Conservation (phyloP, 148 eudicot genomes). For the Rhododendron ovatum region DNA sequence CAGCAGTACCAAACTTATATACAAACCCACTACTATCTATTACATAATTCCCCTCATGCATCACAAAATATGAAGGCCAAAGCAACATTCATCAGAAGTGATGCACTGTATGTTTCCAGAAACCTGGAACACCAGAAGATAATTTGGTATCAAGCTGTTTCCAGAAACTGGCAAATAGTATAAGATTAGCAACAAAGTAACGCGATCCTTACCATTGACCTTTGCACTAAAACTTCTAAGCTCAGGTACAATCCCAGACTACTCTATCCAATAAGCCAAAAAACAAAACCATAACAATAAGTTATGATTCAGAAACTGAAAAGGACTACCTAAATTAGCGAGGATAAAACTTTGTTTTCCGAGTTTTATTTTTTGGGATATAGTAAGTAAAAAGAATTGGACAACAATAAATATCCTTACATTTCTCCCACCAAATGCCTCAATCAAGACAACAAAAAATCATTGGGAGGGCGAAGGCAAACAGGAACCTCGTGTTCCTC, state of each 20-base stretch:
- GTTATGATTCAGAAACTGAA: conserved; percentile 11
- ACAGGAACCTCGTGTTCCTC: conserved; percentile 81
- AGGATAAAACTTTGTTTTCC: conserved; percentile 1
- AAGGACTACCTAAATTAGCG: conserved; percentile 4
- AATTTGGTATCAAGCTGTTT: background rate
- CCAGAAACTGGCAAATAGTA: background rate
- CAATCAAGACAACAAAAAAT: conserved; percentile 47
- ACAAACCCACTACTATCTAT: conserved; percentile 4
- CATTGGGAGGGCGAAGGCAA: conserved; percentile 63
- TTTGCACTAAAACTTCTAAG: conserved; percentile 29
- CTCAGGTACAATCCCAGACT: conserved; percentile 32
- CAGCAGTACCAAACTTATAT: background rate
- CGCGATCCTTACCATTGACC: conserved; percentile 26
- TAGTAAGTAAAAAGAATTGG: conserved; percentile 10
- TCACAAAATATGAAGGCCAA: conserved; percentile 5
- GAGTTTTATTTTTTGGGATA: conserved; percentile 17
- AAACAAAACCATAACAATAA: conserved; percentile 21
- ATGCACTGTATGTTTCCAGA: conserved; percentile 10
- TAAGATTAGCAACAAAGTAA: conserved; percentile 3
- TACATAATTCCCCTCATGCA: background rate
- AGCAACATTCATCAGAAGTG: conserved; percentile 12
- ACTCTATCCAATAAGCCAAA: conserved; percentile 19
- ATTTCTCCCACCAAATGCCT: conserved; percentile 23
- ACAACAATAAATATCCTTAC: conserved; percentile 25
- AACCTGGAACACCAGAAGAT: conserved; percentile 11